Base-by-base conservation (phyloP, 2,329 filamentous ascomycete species). In the Domatiomyces globalis region DNA sequence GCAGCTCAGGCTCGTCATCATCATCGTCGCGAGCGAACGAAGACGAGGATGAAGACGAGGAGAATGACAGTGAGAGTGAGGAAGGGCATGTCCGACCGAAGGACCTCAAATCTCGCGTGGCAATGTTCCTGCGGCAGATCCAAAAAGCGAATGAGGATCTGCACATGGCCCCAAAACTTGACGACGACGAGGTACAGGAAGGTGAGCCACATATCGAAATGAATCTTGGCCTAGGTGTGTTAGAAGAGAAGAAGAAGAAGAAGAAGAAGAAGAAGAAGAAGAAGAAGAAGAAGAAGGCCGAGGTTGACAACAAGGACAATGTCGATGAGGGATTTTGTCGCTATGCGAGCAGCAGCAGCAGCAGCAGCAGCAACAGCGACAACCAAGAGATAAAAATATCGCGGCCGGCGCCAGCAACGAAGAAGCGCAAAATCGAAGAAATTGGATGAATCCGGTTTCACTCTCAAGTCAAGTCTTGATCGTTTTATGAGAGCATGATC, bases 401-500 rank as follows among this genome's bases (percentile, higher is more conserved):
- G 12, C 33, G 4, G 33, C 33, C 10, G 15, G 33, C 10, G 12
- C 33, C 9, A 10, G 33, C 9, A 39, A 2, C 33, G 15, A 39
- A 39, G 10, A 39, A 15, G 12, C 10, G 33, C 33, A 39, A 39
- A 39, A 39, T 39, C 12, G 33, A 39, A 39, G 33, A 39, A 39
- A 39, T 39, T 39, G 33, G 7, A 80, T 63, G 5, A 79, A 72
- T 22, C 79, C 22, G 22, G 6, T 25, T 25, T 64, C 6, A 78
- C 72, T 63, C 80, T 69, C 54, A 79, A 59, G 65, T 76, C 67
- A 60, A 72, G 66, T 6, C 22, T 3, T 6, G 3, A 6, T 25
- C 6, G 22, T 25, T 6, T 25, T 6, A 25, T 6, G 22, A 25
- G 22, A 3, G 6, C 22, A 6, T 25, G 3, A 25, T 25, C n/a